Percentiles rank a stretch among this genome's conserved stretches.
These are phyloP conservation scores for Saccharomyces hybrid DNA, from an alignment of 1,139 yeast species.

Conservation along the genomic window DNA sequence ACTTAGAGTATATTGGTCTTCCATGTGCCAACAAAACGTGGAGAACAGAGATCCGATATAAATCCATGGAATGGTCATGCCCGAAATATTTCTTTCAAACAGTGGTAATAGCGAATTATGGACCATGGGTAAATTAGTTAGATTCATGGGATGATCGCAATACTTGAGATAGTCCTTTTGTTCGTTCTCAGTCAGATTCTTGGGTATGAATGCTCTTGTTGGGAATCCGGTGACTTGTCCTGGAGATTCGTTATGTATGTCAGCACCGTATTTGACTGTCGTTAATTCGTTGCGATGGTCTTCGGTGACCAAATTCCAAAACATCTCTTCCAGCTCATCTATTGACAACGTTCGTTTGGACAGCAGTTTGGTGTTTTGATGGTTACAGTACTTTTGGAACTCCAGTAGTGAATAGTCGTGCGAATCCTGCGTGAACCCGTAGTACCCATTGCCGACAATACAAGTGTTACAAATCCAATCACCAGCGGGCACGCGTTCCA, in stretches of 20 bases:
- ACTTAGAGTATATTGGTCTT: constrained; percentile 70
- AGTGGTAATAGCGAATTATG: constrained; percentile 56
- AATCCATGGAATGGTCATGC: constrained; percentile 81
- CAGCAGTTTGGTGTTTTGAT: constrained; percentile 12
- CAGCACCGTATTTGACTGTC: constrained; percentile 70
- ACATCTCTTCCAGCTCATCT: constrained; percentile 44
- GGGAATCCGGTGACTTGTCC: constrained; percentile 69
- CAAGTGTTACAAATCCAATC: constrained; percentile 78
- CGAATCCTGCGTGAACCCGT: constrained; percentile 75
- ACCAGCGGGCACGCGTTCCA: constrained; percentile 18
- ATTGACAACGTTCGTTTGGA: constrained; percentile 30
- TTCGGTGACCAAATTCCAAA: constrained; percentile 44
- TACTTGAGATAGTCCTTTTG: constrained; percentile 34
- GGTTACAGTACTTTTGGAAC: constrained; percentile 42
- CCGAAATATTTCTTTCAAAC: constrained; percentile 57
- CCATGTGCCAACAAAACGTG: constrained; percentile 82
- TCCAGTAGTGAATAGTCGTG: constrained; percentile 51
- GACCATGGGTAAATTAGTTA: constrained; percentile 59
- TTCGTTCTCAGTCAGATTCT: constrained; percentile 28
- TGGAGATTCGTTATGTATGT: constrained; percentile 52
- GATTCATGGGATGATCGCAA: constrained; percentile 55
- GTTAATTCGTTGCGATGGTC: constrained; percentile 40
- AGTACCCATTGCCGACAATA: constrained; percentile 77
- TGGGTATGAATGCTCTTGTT: constrained; percentile 29
- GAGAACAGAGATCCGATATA: constrained; percentile 67